Percentiles rank a stretch among this genome's conserved stretches.
These are phyloP conservation scores for Posidonia australis DNA, from an alignment of 106 monocot genomes.

Conservation along the genomic window DNA sequence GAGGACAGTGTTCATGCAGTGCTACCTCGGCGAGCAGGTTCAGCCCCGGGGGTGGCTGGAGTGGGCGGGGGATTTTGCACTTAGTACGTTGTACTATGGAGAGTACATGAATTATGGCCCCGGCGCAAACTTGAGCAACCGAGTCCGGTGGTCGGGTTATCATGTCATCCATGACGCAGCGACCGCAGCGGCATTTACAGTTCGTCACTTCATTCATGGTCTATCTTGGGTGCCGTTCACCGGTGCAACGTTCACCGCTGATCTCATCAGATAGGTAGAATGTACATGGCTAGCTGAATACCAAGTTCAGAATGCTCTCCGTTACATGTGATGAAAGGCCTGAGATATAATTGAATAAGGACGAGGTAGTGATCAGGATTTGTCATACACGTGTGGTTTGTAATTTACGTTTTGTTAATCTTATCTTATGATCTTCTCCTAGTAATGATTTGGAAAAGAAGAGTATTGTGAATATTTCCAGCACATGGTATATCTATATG, in stretches of 20 bases:
- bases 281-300: too few species aligned
- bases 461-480: too few species aligned
- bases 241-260: constrained; percentile 40
- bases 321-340: too few species aligned
- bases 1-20: constrained; percentile 67
- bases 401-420: too few species aligned
- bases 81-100: constrained; percentile 64
- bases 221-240: constrained; percentile 56
- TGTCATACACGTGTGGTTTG: too few species aligned
- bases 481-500: too few species aligned
- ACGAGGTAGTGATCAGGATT: too few species aligned
- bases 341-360: too few species aligned
- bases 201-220: constrained; percentile 60
- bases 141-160: constrained; percentile 71
- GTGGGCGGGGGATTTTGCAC: constrained; percentile 57
- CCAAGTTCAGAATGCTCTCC: too few species aligned
- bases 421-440: too few species aligned
- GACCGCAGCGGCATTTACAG: constrained; percentile 51
- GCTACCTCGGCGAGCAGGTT: constrained; percentile 34
- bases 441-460: too few species aligned
- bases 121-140: constrained; percentile 23
- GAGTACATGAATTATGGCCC: constrained; percentile 85
- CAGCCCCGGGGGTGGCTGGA: constrained; percentile 70
- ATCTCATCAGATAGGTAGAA: constrained; percentile 14
- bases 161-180: constrained; percentile 40